Evolutionary conservation across 2,329 filamentous ascomycete genomes (phyloP), one percentile per base, ranked within the genome.

Genomic region (Periglandula ipomoeae): DNA sequence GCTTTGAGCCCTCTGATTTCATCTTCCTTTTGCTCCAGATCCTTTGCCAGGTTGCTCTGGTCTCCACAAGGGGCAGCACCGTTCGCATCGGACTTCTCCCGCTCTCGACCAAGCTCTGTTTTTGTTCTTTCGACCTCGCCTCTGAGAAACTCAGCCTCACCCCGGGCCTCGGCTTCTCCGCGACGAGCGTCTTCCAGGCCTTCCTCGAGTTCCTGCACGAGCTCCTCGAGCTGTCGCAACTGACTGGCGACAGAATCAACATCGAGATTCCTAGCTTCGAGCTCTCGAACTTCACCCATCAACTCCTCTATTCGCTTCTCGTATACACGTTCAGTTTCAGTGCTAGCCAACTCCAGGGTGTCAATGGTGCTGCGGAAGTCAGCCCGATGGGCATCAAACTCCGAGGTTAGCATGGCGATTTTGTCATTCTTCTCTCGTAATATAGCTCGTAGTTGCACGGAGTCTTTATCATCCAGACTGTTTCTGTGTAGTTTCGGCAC

Each of bases 361-460:
- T 98, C 93, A 53, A 98, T 93, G 17, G 93, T 98, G 65, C 88
- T 95, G 56, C 93, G 78, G 68, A 98, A 98, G 65, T 98, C 93
- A 17, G 93, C 91, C 50, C 93, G 80, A 63, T 98, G 91, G 9
- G 85, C 82, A 62, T 98, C 93, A 59, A 98, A 98, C 62, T 98
- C 93, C 8, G 87, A 81, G 1, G 90, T 97, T 57, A 98, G 78
- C 74, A 91, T 84, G 23, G 85, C 83, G 56, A 98, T 96, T 71
- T 90, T 95, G 50, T 98, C 93, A 59, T 96, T 96, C 76, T 95
- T 96, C 68, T 98, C 93, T 22, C 88, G 79, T 47, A 98, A 70
- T 58, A 95, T 69, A n/a, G 84, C 79, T 47, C 90, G 82, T 50
- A 98, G 73, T 61, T 94, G 86, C 5, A 78, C 65, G 2, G 82